phyloP scores from a whole-genome alignment of 75 land plant genomes.

The Cunninghamia lanceolata region DNA sequence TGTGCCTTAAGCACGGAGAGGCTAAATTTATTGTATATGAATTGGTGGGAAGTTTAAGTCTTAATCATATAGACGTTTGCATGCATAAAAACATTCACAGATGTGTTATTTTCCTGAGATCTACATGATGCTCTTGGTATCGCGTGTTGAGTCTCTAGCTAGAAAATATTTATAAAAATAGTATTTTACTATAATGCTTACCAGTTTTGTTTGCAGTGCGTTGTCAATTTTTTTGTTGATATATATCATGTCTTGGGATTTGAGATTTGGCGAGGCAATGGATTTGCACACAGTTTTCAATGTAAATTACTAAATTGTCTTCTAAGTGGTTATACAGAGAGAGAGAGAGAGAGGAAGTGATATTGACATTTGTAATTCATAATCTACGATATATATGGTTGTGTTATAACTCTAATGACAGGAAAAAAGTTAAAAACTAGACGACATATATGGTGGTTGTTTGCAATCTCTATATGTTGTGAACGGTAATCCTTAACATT shows the following conservation, averaged over 20 bases:
- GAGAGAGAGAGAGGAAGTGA: background rate
- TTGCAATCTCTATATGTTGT: background rate
- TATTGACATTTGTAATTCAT: background rate
- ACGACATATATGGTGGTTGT: background rate
- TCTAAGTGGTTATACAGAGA: background rate
- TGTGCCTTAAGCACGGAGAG: background rate
- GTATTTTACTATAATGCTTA: background rate
- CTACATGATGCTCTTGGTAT: background rate
- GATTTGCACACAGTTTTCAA: background rate
- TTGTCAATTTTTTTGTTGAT: background rate
- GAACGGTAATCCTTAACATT: background rate
- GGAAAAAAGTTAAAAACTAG: background rate
- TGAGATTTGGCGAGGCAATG: background rate
- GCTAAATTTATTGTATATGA: background rate
- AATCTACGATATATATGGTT: background rate
- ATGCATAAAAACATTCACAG: background rate
- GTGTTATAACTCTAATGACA: too few relatives aligned
- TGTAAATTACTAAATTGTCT: background rate
- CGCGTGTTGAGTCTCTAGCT: background rate
- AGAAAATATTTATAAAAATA: background rate
- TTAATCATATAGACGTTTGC: background rate
- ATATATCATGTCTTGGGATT: background rate
- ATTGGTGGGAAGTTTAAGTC: background rate
- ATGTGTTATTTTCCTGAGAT: background rate
- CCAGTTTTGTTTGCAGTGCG: background rate